These are phyloP conservation scores for Trypanosoma theileri DNA, from an alignment of 208 protist species.

Conservation along the genomic window DNA sequence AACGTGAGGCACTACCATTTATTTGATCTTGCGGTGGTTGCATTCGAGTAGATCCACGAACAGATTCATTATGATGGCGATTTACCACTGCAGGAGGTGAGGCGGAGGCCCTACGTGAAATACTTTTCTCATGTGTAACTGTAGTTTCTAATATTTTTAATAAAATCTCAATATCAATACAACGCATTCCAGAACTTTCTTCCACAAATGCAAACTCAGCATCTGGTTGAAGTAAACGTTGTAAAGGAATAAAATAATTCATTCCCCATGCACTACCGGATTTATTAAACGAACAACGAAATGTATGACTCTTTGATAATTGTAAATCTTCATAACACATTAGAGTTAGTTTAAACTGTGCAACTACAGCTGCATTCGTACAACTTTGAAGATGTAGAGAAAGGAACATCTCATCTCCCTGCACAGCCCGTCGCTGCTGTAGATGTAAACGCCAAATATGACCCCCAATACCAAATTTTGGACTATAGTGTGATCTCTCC, in stretches of 20 bases:
- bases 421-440: conserved; percentile 44
- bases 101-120: neutral
- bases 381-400: conserved; percentile 86
- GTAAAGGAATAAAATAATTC: conserved; percentile 80
- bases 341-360: conserved; percentile 78
- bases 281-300: conserved; percentile 86
- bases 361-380: conserved; percentile 36
- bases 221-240: conserved; percentile 52
- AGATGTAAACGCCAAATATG: conserved; percentile 85
- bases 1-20: conserved; percentile 1
- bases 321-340: conserved; percentile 64
- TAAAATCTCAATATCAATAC: conserved; percentile 75
- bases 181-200: conserved; percentile 52
- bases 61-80: neutral
- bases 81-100: neutral
- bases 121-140: conserved; percentile 16
- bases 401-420: conserved; percentile 58
- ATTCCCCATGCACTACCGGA: conserved; percentile 83
- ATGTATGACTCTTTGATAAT: conserved; percentile 68
- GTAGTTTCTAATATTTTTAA: conserved; percentile 48
- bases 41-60: neutral
- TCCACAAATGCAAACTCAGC: conserved; percentile 72
- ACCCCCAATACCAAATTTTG: conserved; percentile 75
- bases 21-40: neutral
- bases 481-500: conserved; percentile 71